Evolutionary conservation across 495 filamentous ascomycete genomes (phyloP), one percentile per base, ranked within the genome.

Genomic region (Tuber magnatum): DNA sequence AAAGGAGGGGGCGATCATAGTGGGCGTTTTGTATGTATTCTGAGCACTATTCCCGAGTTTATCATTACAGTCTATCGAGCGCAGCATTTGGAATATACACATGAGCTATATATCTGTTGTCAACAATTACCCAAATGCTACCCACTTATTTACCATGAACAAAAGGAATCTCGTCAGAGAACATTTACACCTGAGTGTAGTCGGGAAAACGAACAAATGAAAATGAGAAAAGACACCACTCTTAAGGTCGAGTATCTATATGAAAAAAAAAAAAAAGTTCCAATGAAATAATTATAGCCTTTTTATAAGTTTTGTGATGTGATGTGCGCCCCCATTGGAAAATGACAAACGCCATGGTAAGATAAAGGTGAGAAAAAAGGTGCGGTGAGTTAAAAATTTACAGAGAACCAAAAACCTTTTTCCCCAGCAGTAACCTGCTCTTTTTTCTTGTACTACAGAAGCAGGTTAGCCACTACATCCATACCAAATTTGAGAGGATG

Each of bases 401-500:
- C 28, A 65, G 56, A 3, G 56, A 65, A 24, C 80, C 80, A 78
- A 82, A 82, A 51, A 86, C 81, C 75, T 85, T 86, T 82, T 85
- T 86, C 61, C 85, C 85, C n/a, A 86, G 80, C 40, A 85, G 80
- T 40, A 86, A 69, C 69, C 82, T 83, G 72, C 84, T 84, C 72
- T 85, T 86, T 72, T 82, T 83, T 71, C 83, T 85, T 40, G 75
- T 81, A 68, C 81, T 83, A 72, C 38, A 7, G 65, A 22, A 35
- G 41, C 28, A 20, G 1, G 42, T 71, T 46, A 79, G 72, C 76
- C 4, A 56, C 28, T 35, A 18, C 70, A 40, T 28, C 16, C 28
- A 6, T 61, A 32, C 32, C 65, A n/a, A 24, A 70, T 68, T 14
- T n/a, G n/a, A 44, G 40, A 48, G 18, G 18, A 46, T 9, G 51